phyloP scores from a whole-genome alignment of 768 basidiomycete species.

The Podaxis carcinomalis region DNA sequence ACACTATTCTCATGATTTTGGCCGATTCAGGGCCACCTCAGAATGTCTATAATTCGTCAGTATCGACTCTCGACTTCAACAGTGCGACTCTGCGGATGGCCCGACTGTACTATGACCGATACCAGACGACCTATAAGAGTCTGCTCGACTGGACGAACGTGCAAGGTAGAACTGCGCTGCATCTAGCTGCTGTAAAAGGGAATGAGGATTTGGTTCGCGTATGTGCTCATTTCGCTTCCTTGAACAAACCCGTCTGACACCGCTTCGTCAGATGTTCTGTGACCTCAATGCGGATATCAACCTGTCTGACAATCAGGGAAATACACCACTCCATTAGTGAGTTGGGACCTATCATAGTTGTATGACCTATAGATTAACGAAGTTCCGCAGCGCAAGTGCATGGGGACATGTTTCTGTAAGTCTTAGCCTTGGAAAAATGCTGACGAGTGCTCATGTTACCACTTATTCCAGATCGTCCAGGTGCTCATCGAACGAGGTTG shows the following conservation, averaged over 20 bases:
- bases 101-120: constrained; percentile 79
- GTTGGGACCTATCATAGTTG: constrained; percentile 25
- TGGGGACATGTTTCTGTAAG: constrained; percentile 82
- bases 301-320: constrained; percentile 86
- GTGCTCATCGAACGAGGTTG: constrained; percentile 87
- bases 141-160: constrained; percentile 85
- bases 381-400: constrained; percentile 63
- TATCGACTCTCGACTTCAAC: constrained; percentile 56
- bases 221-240: constrained; percentile 22
- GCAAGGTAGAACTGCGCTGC: constrained; percentile 86
- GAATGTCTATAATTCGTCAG: constrained; percentile 42
- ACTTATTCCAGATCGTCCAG: constrained; percentile 65
- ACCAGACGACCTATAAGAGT: constrained; percentile 52
- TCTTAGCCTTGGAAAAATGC: constrained; percentile 12
- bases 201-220: constrained; percentile 88
- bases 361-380: constrained; percentile 11
- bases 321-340: constrained; percentile 91
- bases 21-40: constrained; percentile 68
- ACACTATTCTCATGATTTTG: constrained; percentile 91
- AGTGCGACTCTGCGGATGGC: constrained; percentile 84
- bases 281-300: constrained; percentile 90
- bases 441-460: constrained; percentile 2
- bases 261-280: constrained; percentile 70
- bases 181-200: constrained; percentile 83
- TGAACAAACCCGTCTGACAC: not conserved